Conservation (phyloP, 306 rosid species). For the Ochetophila trinervis region DNA sequence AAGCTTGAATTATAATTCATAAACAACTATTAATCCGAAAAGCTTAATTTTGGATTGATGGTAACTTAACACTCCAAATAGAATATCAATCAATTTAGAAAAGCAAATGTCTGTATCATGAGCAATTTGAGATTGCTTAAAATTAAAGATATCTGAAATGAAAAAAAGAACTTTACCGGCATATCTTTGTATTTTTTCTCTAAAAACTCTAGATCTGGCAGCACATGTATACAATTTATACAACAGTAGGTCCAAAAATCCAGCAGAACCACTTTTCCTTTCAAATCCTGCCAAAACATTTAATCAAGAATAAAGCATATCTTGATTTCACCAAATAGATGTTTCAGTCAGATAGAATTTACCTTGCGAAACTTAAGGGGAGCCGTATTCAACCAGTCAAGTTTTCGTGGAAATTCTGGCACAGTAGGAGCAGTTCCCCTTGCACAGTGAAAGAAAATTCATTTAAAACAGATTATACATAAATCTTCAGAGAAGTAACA, state of each 20-base stretch:
- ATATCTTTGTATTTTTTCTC: slow-evolving; percentile 86
- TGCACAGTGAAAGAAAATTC: slow-evolving; percentile 33
- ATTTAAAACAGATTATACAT: slow-evolving; percentile 18
- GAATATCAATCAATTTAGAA: slow-evolving; percentile 13
- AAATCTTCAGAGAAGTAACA: slow-evolving; percentile 1
- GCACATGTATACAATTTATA: slow-evolving; percentile 94
- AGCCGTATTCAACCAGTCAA: slow-evolving; percentile 90
- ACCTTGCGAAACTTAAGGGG: slow-evolving; percentile 87
- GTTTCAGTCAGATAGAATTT: slow-evolving; percentile 28
- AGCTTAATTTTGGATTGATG: slow-evolving; percentile 7
- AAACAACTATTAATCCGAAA: neutral
- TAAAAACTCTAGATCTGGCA: slow-evolving; percentile 84
- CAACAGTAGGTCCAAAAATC: slow-evolving; percentile 98
- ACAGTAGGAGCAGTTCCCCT: slow-evolving; percentile 69
- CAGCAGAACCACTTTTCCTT: slow-evolving; percentile 86
- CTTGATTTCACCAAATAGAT: slow-evolving; percentile 24
- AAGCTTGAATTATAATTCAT: neutral
- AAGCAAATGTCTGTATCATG: slow-evolving; percentile 19
- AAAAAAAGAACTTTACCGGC: slow-evolving; percentile 58
- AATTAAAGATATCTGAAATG: slow-evolving; percentile 19
- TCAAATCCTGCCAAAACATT: slow-evolving; percentile 66
- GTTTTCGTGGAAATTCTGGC: slow-evolving; percentile 91
- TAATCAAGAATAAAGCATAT: slow-evolving; percentile 3
- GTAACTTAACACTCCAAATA: slow-evolving; percentile 1
- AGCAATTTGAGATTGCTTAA: slow-evolving; percentile 19